These are phyloP conservation scores for Zygosaccharomyces sapae DNA, from an alignment of 1,139 yeast genomes.

Conservation along the genomic window DNA sequence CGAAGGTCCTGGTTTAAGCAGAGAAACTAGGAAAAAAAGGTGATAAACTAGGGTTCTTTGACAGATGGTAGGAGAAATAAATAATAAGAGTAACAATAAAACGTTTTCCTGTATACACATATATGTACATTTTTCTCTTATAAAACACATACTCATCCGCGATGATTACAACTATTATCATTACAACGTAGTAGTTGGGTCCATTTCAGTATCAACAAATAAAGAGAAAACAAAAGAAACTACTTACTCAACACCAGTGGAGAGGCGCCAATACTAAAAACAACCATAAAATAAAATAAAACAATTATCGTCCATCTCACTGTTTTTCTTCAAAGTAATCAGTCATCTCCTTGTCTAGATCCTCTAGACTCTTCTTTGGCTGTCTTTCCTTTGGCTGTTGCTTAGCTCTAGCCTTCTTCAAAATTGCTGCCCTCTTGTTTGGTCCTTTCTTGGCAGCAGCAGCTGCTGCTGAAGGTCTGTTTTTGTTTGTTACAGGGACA, in stretches of 20 bases:
- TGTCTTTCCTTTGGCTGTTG: constrained; percentile 41
- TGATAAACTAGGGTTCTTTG: constrained; percentile 38
- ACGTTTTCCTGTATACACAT: constrained; percentile 1
- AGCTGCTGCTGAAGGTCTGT: constrained; percentile 26
- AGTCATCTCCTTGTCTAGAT: constrained; percentile 91
- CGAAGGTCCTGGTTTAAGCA: constrained; percentile 63
- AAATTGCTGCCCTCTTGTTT: constrained; percentile 37
- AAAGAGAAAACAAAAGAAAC: constrained; percentile 3
- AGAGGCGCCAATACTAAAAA: neutral
- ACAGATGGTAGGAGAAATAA: too few relatives aligned
- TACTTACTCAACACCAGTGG: constrained; percentile 6
- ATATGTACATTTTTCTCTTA: neutral
- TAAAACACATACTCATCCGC: neutral
- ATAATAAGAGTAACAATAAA: too few relatives aligned
- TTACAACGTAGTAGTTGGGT: neutral
- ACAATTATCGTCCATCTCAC: neutral
- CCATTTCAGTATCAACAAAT: constrained; percentile 2
- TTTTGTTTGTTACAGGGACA: constrained; percentile 23
- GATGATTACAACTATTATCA: neutral
- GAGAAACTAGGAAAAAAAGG: constrained; percentile 42
- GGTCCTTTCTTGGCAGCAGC: constrained; percentile 34
- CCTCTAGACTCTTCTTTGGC: constrained; percentile 77
- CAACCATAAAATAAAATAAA: neutral
- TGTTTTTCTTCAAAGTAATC: constrained; percentile 54
- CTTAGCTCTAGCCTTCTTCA: constrained; percentile 38